These are phyloP conservation scores for Candida freyschussii DNA, from an alignment of 1,139 yeast species.

Conservation along the genomic window DNA sequence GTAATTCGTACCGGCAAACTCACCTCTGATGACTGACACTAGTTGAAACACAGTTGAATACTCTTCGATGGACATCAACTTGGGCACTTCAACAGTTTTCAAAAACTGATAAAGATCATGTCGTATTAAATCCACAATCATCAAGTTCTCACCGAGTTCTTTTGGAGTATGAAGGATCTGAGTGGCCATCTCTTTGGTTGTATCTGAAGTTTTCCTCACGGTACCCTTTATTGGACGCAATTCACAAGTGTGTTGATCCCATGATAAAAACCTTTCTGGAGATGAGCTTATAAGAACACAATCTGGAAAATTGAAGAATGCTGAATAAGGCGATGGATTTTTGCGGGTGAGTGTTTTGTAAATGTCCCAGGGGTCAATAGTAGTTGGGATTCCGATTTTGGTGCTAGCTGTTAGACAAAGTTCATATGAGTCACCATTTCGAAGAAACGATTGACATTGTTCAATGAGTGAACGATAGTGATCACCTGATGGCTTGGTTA, in stretches of 20 bases:
- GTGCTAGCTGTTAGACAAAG: conserved; percentile 85
- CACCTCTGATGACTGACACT: conserved; percentile 82
- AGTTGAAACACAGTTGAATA: conserved; percentile 86
- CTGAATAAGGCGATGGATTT: conserved; percentile 93
- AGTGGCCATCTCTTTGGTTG: conserved; percentile 56
- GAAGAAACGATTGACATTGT: conserved; percentile 63
- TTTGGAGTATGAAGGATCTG: conserved; percentile 74
- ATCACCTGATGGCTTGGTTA: conserved; percentile 50
- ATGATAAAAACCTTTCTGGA: conserved; percentile 87
- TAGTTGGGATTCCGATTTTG: conserved; percentile 44
- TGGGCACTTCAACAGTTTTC: conserved; percentile 63
- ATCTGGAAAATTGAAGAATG: conserved; percentile 72
- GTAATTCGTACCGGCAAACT: conserved; percentile 30
- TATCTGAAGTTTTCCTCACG: conserved; percentile 56
- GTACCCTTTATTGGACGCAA: conserved; percentile 96
- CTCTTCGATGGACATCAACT: conserved; percentile 89
- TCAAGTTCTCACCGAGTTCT: conserved; percentile 91
- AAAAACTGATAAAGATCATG: conserved; percentile 79
- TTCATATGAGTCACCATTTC: conserved; percentile 89
- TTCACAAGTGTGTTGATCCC: conserved; percentile 61
- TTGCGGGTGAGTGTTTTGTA: conserved; percentile 65
- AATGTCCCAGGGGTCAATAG: conserved; percentile 65
- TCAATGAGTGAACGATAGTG: conserved; percentile 53
- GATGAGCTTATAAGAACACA: conserved; percentile 77
- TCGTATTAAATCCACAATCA: conserved; percentile 94